These are phyloP conservation scores for Brassica balearica DNA, from an alignment of 441 rosid genomes.

Conservation along the genomic window DNA sequence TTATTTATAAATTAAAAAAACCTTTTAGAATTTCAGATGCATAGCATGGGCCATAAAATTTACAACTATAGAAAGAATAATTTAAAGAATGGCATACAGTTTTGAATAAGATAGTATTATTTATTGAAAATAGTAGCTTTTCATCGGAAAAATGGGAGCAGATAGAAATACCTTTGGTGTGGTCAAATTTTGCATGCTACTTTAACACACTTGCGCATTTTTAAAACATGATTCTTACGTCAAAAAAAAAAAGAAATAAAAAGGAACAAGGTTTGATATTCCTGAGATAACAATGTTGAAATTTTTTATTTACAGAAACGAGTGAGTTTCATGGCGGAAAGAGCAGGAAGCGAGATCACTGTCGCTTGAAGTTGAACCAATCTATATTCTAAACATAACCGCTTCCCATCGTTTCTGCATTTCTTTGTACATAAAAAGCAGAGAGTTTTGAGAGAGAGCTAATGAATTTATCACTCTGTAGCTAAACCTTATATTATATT, in stretches of 20 bases:
- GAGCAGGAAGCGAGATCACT: slow-evolving; percentile 65
- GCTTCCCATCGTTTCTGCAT: slow-evolving; percentile 36
- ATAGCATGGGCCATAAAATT: too few species aligned
- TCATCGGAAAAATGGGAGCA: slow-evolving; percentile 15
- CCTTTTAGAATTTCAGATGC: too few species aligned
- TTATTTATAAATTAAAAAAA: too few species aligned
- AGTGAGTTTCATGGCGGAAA: slow-evolving; percentile 73
- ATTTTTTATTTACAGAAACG: slow-evolving; percentile 64
- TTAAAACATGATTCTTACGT: not conserved
- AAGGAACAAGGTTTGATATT: not conserved
- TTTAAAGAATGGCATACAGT: not conserved
- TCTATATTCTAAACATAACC: not conserved
- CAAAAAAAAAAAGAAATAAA: not conserved
- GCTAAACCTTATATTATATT: not conserved
- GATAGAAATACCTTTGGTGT: not conserved
- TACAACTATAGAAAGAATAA: not conserved
- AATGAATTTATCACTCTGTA: slow-evolving; percentile 13
- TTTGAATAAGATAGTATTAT: not conserved
- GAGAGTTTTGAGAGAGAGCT: slow-evolving; percentile 25
- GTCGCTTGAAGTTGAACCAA: slow-evolving; percentile 48
- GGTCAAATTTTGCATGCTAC: slow-evolving; percentile 40
- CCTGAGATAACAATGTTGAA: slow-evolving; percentile 7
- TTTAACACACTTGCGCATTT: not conserved
- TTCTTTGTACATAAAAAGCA: slow-evolving; percentile 41
- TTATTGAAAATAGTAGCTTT: slow-evolving; percentile 12